Percentiles rank a stretch among this genome's conserved stretches.
Evolutionary conservation across 768 basidiomycete species (phyloP).

Genomic region (Xerocomus brunneocitrinus): DNA sequence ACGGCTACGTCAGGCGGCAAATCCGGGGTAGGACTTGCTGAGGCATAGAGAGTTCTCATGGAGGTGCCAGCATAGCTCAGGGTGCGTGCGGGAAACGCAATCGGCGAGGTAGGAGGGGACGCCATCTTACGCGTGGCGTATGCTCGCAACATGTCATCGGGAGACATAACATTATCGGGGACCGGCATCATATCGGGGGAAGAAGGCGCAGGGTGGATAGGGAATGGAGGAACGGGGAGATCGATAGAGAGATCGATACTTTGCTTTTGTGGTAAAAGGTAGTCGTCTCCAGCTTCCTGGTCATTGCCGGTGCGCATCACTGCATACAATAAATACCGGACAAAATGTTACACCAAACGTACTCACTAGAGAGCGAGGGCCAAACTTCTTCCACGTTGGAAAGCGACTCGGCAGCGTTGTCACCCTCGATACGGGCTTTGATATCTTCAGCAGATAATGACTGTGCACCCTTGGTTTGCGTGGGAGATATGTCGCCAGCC

Average conservation of each 20-base stretch:
- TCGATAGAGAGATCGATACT: slow-evolving; percentile 28
- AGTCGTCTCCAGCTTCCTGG: slow-evolving; percentile 34
- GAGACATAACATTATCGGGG: slow-evolving; percentile 45
- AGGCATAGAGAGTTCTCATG: slow-evolving; percentile 29
- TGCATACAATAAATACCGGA: slow-evolving; percentile 24
- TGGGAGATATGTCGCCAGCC: slow-evolving; percentile 37
- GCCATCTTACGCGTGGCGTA: slow-evolving; percentile 50
- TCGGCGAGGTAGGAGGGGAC: slow-evolving; percentile 31
- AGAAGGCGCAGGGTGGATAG: slow-evolving; percentile 32
- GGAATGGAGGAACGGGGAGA: slow-evolving; percentile 32
- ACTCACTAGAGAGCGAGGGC: slow-evolving; percentile 64
- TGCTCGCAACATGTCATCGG: slow-evolving; percentile 74
- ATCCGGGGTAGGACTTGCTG: slow-evolving; percentile 15
- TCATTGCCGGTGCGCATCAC: slow-evolving; percentile 68
- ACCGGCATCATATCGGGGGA: slow-evolving; percentile 39
- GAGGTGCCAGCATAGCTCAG: slow-evolving; percentile 21
- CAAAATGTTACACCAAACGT: background rate
- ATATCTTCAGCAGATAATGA: slow-evolving; percentile 60
- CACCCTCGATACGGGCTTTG: slow-evolving; percentile 43
- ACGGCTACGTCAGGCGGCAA: slow-evolving; percentile 1
- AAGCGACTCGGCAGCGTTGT: slow-evolving; percentile 28
- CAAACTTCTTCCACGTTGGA: slow-evolving; percentile 53
- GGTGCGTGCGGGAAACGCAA: slow-evolving; percentile 27
- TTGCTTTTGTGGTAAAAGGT: slow-evolving; percentile 37
- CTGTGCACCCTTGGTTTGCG: slow-evolving; percentile 39